Base-by-base conservation (phyloP, 768 basidiomycete genomes). In the Galerina marginata region DNA sequence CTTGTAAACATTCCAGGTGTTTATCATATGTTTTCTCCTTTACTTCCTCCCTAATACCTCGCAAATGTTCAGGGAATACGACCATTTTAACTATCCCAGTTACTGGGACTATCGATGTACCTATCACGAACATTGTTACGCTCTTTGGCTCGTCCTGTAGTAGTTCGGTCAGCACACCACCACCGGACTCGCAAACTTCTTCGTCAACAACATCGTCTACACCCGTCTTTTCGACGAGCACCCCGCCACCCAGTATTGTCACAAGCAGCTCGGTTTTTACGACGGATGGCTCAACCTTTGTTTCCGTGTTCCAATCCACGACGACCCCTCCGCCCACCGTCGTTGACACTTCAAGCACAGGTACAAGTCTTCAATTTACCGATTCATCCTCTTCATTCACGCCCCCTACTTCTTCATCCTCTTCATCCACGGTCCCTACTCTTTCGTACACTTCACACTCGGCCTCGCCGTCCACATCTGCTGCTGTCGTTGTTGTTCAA, bases 81-180 rank as follows among this genome's bases (percentile, higher is more conserved):
- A 58, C 65, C 33, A 65, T 61, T 39, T 29, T 65, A 3, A 66
- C 63, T 25, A 50, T 65, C 14, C 61, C 65, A 43, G 47, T 67
- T 15, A 72, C 70, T 23, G 55, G 50, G 20, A 61, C 65, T 1
- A 62, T 64, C 26, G 59, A 68, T 39, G 54, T 69, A 23, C 67
- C 63, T 5, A 52, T 71, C 29, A 73, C 72, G 45, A 59, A 23
- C 44, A 33, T 61, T 9, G 55, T 58, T 43, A 73, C 70, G 12
- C 57, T 73, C 2, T 73, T 65, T 59, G 66, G 70, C 15, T 64
- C 69, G 12, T 67, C 69, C n/a, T 71, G 71, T 58, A 60, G 63
- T 36, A 67, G 56, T 20, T 54, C 63, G 9, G 23, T 36, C 10
- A 50, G 23, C 36, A 50, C 38, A n/a, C 43, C 40, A 2, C 45